Base-by-base conservation (phyloP, 805 yeast genomes). In the Candida sanyiensis region DNA sequence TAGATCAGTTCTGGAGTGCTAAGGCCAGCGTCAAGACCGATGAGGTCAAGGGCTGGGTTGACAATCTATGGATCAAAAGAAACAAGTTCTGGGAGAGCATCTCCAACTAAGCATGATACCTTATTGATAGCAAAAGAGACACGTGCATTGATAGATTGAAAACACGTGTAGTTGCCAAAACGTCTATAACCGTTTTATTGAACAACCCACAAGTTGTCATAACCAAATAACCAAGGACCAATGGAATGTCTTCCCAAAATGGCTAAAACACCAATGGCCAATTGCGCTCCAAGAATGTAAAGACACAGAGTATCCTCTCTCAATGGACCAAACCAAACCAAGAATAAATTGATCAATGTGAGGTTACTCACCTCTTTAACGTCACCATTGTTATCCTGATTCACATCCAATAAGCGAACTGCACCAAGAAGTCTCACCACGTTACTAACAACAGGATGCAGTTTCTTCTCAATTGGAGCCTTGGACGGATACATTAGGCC, bases 321-420 rank as follows among this genome's bases (percentile, higher is more conserved):
- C 68, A 83, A 58, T 5, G 98, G 97, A 1, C 98, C 98, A 30
- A 81, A 67, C 84, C 88, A 78, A 8, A 90, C 95, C 29, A 90
- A 63, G 2, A 74, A 71, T 45, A 93, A 66, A 56, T 90, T 93
- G 48, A 93, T 88, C 35, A 93, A 62, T 2, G 99, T 93, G 74
- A 90, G 70, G 56, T 93, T 93, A 20, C 51, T 57, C 6, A 44
- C 40, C 11, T 46, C 44, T 22, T 42, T 37, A 2, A 67, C 45
- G 19, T 52, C 50, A 6, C 48, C 49, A 17, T 56, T 45, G 40
- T 62, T 52, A 38, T 57, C 43, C 45, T 70, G 64, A 46, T 62
- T 55, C 46, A 51, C 39, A 11, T 66, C 66, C 8, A 88, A 58
- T 24, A 90, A 61, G 19, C 64, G 58, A 16, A 83, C 46, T 18